Conservation (phyloP, 371 early-diverging fungal species). For the Nosema granulosis region DNA sequence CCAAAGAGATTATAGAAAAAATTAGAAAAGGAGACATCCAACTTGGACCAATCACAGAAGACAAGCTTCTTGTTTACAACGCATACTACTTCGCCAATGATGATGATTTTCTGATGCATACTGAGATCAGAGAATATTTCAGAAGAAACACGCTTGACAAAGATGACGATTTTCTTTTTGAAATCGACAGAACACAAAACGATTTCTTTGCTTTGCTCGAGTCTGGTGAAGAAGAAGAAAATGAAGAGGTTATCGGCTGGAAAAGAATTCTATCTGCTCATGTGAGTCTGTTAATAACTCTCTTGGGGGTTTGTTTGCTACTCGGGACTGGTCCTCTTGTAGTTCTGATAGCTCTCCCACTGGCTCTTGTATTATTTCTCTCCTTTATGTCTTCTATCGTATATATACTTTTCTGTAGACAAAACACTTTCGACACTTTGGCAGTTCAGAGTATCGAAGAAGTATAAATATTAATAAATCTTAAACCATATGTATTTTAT, state of each 20-base stretch:
- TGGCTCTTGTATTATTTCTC: slow-evolving; percentile 65
- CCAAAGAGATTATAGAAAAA: slow-evolving; percentile 51
- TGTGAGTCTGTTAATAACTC: slow-evolving; percentile 63
- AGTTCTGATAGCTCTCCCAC: slow-evolving; percentile 62
- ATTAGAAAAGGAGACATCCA: slow-evolving; percentile 1
- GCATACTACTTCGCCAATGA: slow-evolving; percentile 71
- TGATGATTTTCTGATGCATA: slow-evolving; percentile 74
- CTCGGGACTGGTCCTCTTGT: slow-evolving; percentile 63
- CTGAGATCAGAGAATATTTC: slow-evolving; percentile 71
- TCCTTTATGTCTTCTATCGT: slow-evolving; percentile 65
- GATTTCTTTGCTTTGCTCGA: slow-evolving; percentile 68
- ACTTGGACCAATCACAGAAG: background rate
- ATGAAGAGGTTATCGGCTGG: slow-evolving; percentile 64
- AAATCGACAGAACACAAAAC: slow-evolving; percentile 68
- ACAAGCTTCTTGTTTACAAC: slow-evolving; percentile 49
- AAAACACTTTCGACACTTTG: slow-evolving; percentile 66
- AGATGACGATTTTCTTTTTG: slow-evolving; percentile 72
- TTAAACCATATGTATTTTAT: too few relatives aligned
- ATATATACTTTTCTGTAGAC: slow-evolving; percentile 66
- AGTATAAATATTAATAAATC: slow-evolving; percentile 54
- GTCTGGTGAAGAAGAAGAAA: slow-evolving; percentile 58
- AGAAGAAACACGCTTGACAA: slow-evolving; percentile 71
- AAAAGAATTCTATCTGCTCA: slow-evolving; percentile 67
- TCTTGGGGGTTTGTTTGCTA: slow-evolving; percentile 62
- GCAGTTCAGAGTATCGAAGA: slow-evolving; percentile 66